Conservation (phyloP, 2,329 filamentous ascomycete species). For the Cytospora paraplurivora region DNA sequence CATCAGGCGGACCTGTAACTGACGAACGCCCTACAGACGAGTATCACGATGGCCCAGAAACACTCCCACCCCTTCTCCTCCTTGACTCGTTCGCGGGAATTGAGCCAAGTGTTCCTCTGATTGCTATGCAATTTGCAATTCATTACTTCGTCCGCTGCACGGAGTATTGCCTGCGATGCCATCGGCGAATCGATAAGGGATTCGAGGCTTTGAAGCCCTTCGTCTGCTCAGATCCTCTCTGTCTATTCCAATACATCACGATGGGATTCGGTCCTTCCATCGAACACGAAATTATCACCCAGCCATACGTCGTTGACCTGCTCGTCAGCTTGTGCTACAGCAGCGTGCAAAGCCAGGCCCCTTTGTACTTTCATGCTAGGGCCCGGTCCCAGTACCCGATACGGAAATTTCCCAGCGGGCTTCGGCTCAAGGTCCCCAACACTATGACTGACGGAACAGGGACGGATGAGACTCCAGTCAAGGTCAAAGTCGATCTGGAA, state of each 20-base stretch:
- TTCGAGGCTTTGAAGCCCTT: constrained; percentile 76
- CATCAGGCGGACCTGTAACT: constrained; percentile 26
- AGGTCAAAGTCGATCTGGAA: constrained; percentile 25
- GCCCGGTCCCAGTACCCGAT: constrained; percentile 35
- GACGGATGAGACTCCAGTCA: constrained; percentile 1
- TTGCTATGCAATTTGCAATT: constrained; percentile 74
- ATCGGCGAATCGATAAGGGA: constrained; percentile 64
- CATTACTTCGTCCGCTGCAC: constrained; percentile 79
- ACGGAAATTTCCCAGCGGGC: constrained; percentile 48
- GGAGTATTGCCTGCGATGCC: constrained; percentile 85
- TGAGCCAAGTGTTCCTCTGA: constrained; percentile 53
- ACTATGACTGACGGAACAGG: neutral
- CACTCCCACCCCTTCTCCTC: constrained; percentile 8
- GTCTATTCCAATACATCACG: constrained; percentile 84
- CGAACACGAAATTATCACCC: constrained; percentile 78
- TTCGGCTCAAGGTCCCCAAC: constrained; percentile 40
- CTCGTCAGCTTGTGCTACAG: constrained; percentile 82
- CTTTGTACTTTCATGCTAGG: neutral
- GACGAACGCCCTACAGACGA: neutral
- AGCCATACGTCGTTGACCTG: constrained; percentile 82
- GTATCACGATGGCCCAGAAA: constrained; percentile 14
- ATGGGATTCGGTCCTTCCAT: constrained; percentile 84
- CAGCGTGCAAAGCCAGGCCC: constrained; percentile 37
- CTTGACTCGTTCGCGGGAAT: constrained; percentile 9
- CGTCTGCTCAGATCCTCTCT: constrained; percentile 75